Conservation (phyloP, 352 stramenopile species). For the Phytophthora hybrid region DNA sequence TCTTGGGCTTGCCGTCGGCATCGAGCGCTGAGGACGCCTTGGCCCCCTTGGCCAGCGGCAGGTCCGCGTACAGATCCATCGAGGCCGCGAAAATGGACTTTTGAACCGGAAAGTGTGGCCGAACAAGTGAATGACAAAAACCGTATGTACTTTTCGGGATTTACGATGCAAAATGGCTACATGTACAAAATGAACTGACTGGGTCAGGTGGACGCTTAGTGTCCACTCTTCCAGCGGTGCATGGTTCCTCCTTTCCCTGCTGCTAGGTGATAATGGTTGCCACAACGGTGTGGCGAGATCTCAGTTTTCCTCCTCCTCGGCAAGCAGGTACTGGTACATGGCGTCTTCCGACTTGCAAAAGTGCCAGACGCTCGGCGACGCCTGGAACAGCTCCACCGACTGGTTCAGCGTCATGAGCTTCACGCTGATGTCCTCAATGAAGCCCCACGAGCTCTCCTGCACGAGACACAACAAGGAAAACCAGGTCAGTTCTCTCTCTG, state of each 20-base stretch:
- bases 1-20: constrained; percentile 60
- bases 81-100: not conserved
- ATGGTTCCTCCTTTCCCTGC: constrained; percentile 8
- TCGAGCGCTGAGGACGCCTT: constrained; percentile 57
- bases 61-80: constrained; percentile 86
- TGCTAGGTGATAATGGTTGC: constrained; percentile 3
- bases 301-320: constrained; percentile 70
- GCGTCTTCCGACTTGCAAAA: constrained; percentile 86
- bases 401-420: constrained; percentile 74
- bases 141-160: constrained; percentile 19
- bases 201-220: constrained; percentile 8
- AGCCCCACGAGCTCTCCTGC: constrained; percentile 83
- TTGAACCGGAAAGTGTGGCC: constrained; percentile 11
- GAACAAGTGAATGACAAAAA: constrained; percentile 21
- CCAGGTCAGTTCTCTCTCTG: constrained; percentile 15
- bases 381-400: constrained; percentile 75
- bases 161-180: constrained; percentile 33
- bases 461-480: constrained; percentile 9
- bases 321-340: constrained; percentile 81
- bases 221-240: constrained; percentile 8
- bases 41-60: constrained; percentile 74
- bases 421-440: constrained; percentile 80
- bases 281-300: not conserved
- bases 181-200: constrained; percentile 34
- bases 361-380: constrained; percentile 78